Base-by-base conservation (phyloP, 108 stramenopile species). In the Nitzschia putrida region DNA sequence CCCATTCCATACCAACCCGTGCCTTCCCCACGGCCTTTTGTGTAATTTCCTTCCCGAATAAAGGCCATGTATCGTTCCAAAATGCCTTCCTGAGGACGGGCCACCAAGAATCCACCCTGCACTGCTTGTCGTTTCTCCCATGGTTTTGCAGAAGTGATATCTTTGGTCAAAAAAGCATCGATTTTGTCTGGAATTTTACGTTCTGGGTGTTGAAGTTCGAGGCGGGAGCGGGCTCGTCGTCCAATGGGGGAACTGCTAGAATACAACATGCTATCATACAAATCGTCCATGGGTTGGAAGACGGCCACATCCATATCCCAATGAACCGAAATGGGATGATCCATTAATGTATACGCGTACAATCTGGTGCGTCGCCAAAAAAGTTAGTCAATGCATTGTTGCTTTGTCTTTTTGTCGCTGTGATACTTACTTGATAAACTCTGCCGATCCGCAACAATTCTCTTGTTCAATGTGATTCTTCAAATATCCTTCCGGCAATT, bases 41-140 rank as follows among this genome's bases (percentile, higher is more conserved):
- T 65, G 47, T 83, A 91, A 55, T 91, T 78, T 22, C 85, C 87
- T 40, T 83, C 76, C 21, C 64, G 66, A 44, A 91, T 91, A 22
- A 85, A 69, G 8, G 74, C 68, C 20, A 83, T n/a, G 51, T 79
- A 83, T 45, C 71, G 21, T 14, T 88, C 57, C 57, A 91, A 88
- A 37, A 73, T 52, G 18, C 51, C 55, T 47, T 64, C 42, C 20
- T 66, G 57, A 2, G 87, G 87, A 34, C 74, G 60, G 18, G 80
- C 65, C 1, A 91, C 85, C 22, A 91, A 34, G 41, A 88, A 88
- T 4, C 90, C 90, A 55, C 83, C 90, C 56, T 91, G 90, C 11
- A 87, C 79, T 14, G 78, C 87, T 64, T 69, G 71, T 12, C 38
- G 68, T 23, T 39, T 56, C 73, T 67, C 83, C 76, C 70, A 85